Evolutionary conservation across 2,329 filamentous ascomycete species (phyloP).

Genomic region (Ampelomyces quisqualis): DNA sequence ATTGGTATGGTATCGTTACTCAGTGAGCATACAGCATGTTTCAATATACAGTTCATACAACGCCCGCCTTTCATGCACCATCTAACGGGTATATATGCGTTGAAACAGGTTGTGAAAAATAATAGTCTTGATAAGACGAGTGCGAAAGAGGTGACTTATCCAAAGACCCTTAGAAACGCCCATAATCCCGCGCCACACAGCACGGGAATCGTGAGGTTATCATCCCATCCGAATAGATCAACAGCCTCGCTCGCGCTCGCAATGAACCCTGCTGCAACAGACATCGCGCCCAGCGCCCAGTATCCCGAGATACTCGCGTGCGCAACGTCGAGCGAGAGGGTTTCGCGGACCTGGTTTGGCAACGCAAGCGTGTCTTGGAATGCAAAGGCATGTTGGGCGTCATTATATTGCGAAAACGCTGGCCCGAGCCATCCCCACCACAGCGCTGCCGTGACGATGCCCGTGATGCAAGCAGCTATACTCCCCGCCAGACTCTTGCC

Average conservation of each 20-base stretch:
- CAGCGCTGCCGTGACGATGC: slow-evolving; percentile 75
- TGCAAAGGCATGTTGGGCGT: slow-evolving; percentile 65
- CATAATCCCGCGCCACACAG: slow-evolving; percentile 86
- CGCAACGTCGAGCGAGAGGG: slow-evolving; percentile 61
- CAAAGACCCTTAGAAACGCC: slow-evolving; percentile 88
- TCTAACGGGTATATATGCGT: background rate
- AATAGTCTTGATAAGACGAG: no score
- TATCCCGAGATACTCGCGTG: slow-evolving; percentile 67
- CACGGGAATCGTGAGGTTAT: slow-evolving; percentile 95
- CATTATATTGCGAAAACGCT: slow-evolving; percentile 36
- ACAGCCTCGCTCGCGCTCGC: slow-evolving; percentile 87
- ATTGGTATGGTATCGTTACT: no score
- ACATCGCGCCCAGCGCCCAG: slow-evolving; percentile 75
- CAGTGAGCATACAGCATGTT: no score
- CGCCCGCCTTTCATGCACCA: no score
- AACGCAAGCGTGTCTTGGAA: slow-evolving; percentile 77
- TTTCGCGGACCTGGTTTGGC: slow-evolving; percentile 59
- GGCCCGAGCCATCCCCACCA: slow-evolving; percentile 91
- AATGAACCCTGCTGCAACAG: slow-evolving; percentile 82
- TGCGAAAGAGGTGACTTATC: slow-evolving; percentile 40
- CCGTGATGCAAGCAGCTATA: slow-evolving; percentile 77
- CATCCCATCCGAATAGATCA: slow-evolving; percentile 91
- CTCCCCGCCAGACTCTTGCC: slow-evolving; percentile 93
- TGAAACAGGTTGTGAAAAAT: no score
- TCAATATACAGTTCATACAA: no score